Conservation (phyloP, 257 asterid species). For the Solanum clarkiae region DNA sequence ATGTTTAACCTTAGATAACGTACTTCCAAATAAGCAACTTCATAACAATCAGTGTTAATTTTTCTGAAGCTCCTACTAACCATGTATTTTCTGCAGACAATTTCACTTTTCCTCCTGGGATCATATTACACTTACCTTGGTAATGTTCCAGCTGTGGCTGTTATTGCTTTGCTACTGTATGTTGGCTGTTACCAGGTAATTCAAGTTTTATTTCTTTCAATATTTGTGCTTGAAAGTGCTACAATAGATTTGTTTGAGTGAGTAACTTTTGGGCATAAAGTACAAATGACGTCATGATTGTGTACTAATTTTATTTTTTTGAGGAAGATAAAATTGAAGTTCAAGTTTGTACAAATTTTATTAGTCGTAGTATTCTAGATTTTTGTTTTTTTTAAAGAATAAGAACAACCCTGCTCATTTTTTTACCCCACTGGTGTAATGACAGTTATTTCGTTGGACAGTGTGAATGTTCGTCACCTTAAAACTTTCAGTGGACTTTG, state of each 20-base stretch:
- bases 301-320: not conserved
- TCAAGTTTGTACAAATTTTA: not conserved
- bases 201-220: not conserved
- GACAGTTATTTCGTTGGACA: not conserved
- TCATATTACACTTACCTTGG: constrained; percentile 72
- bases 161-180: constrained; percentile 69
- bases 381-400: not conserved
- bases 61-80: not conserved
- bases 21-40: not conserved
- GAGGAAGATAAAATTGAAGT: not conserved
- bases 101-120: constrained; percentile 82
- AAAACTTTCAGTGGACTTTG: not conserved
- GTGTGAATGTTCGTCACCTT: not conserved
- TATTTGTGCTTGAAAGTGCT: not conserved
- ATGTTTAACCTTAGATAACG: not conserved
- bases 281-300: not conserved
- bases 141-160: constrained; percentile 65
- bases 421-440: not conserved
- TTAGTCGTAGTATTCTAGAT: not conserved
- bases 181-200: constrained; percentile 97
- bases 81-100: constrained; percentile 40
- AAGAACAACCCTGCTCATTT: not conserved
- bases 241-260: not conserved
- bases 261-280: not conserved
- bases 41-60: not conserved